Conservation (phyloP, 202 grass and related monocot genomes). For the Carex arenaria region DNA sequence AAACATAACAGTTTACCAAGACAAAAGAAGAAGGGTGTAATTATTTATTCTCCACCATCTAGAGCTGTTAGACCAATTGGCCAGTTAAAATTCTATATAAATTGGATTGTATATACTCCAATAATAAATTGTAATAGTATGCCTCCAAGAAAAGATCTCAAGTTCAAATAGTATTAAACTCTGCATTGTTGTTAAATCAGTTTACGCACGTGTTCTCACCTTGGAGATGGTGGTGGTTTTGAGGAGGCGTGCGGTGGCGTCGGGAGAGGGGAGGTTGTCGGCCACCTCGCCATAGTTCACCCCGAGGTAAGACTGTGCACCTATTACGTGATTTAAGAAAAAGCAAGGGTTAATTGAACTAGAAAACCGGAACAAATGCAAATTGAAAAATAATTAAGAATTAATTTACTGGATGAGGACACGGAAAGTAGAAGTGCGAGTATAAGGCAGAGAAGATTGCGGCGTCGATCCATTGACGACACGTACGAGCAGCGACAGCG, state of each 20-base stretch:
- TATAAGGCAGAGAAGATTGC: constrained; percentile 13
- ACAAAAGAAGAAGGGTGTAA: not conserved
- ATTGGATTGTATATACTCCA: not conserved
- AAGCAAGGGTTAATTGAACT: not conserved
- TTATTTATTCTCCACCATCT: not conserved
- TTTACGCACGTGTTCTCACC: constrained; percentile 4
- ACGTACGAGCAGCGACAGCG: constrained; percentile 2
- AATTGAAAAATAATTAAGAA: not conserved
- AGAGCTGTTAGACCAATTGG: not conserved
- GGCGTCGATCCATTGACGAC: constrained; percentile 24
- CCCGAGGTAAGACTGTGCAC: constrained; percentile 65
- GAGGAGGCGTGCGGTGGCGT: constrained; percentile 54
- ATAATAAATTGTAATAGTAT: not conserved
- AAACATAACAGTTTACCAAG: not conserved
- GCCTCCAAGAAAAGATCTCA: not conserved
- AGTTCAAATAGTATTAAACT: not conserved
- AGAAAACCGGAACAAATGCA: constrained; percentile 6
- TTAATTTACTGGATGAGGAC: constrained; percentile 37
- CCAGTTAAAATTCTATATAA: not conserved
- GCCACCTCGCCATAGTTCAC: constrained; percentile 98
- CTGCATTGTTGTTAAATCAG: not conserved
- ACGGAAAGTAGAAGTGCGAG: constrained; percentile 30
- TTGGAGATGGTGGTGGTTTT: constrained; percentile 76
- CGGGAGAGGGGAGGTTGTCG: constrained; percentile 78
- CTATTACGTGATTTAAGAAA: constrained; percentile 28